Conservation (phyloP, 495 filamentous ascomycete species). For the Annulohypoxylon maeteangense region DNA sequence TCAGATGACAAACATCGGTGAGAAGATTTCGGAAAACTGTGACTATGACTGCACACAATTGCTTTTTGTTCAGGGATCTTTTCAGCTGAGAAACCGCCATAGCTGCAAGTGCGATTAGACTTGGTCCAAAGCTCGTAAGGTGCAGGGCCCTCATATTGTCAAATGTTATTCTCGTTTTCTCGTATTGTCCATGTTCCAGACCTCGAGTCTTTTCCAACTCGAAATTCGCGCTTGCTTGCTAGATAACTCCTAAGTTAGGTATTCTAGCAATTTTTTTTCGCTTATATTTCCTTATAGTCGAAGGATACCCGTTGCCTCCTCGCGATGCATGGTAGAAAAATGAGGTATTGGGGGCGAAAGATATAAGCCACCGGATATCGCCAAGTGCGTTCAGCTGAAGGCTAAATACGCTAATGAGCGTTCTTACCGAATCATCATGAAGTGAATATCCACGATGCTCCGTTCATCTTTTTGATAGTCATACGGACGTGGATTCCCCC, state of each 20-base stretch:
- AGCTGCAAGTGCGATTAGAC: slow-evolving; percentile 18
- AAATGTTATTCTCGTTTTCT: not conserved
- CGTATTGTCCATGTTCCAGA: not conserved
- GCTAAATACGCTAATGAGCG: not conserved
- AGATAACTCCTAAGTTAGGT: too few species aligned
- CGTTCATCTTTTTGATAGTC: slow-evolving; percentile 17
- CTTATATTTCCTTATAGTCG: not conserved
- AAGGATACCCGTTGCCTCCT: not conserved
- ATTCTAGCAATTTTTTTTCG: too few species aligned
- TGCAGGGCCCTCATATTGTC: not conserved
- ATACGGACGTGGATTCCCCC: slow-evolving; percentile 28
- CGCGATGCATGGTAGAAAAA: not conserved
- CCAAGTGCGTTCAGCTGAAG: slow-evolving; percentile 13
- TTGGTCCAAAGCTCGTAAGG: slow-evolving; percentile 1
- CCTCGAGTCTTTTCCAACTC: not conserved
- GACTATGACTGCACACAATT: slow-evolving; percentile 5
- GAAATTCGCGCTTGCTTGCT: slow-evolving; percentile 1
- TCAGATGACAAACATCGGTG: slow-evolving; percentile 17
- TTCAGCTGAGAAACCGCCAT: slow-evolving; percentile 26
- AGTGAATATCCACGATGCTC: slow-evolving; percentile 3
- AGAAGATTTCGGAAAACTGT: not conserved
- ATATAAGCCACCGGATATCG: not conserved
- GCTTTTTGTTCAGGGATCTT: slow-evolving; percentile 15
- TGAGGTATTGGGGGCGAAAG: not conserved
- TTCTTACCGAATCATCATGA: slow-evolving; percentile 8